These are phyloP conservation scores for Plasmodium cynomolgi DNA, from an alignment of 169 alveolate species.

Conservation along the genomic window DNA sequence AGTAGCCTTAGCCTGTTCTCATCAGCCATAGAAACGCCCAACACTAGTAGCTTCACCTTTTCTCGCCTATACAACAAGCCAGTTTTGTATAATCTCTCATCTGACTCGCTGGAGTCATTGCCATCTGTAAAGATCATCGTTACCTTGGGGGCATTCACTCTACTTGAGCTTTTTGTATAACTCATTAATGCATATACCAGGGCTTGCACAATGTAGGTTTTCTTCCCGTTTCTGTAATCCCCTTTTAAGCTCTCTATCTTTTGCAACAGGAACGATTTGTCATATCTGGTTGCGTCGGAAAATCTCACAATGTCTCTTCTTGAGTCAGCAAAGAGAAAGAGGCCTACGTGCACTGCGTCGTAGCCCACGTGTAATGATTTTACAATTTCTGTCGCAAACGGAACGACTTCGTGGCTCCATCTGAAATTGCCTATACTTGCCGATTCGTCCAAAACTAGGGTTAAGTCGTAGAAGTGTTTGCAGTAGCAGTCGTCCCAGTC, in stretches of 20 bases:
- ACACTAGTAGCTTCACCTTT: slow-evolving; percentile 43
- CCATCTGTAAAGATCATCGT: slow-evolving; percentile 71
- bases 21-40: slow-evolving; percentile 66
- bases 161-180: slow-evolving; percentile 21
- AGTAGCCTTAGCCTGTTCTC: slow-evolving; percentile 27
- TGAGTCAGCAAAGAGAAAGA: slow-evolving; percentile 45
- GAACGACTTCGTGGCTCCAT: slow-evolving; percentile 58
- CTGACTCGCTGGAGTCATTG: slow-evolving; percentile 38
- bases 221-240: slow-evolving; percentile 38
- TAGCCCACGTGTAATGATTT: slow-evolving; percentile 21
- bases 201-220: slow-evolving; percentile 19
- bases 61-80: slow-evolving; percentile 54
- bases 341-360: slow-evolving; percentile 31
- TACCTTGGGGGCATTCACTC: slow-evolving; percentile 59
- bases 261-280: slow-evolving; percentile 9
- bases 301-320: slow-evolving; percentile 47
- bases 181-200: slow-evolving; percentile 25
- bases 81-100: not conserved
- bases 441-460: slow-evolving; percentile 66
- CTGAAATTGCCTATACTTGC: slow-evolving; percentile 55
- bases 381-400: slow-evolving; percentile 44
- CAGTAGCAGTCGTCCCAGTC: slow-evolving; percentile 49
- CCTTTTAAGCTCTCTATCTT: slow-evolving; percentile 30
- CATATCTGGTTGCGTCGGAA: slow-evolving; percentile 36
- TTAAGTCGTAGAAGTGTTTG: slow-evolving; percentile 52